Base-by-base conservation (phyloP, 176 grass and related monocot species). In the Bonia amplexicaulis region DNA sequence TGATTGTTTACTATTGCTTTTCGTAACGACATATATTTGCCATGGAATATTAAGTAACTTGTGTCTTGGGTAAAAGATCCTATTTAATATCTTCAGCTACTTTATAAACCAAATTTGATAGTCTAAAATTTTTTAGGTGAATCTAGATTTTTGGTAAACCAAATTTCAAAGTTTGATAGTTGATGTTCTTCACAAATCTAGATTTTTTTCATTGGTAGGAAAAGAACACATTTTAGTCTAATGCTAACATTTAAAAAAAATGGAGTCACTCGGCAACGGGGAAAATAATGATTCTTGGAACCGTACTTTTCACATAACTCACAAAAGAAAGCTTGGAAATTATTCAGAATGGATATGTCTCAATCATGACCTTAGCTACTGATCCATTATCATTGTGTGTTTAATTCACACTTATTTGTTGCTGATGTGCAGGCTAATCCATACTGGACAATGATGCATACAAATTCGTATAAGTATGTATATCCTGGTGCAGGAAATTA, bases 391-490 rank as follows among this genome's bases (percentile, higher is more conserved):
- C 39, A 33, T 71, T 73, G 12, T 67, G 20, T 80, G 23, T 57
- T 64, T 60, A 72, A 37, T 64, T 79, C 51, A 71, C 13, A 53
- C 42, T 85, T 72, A 81, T 63, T 53, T 86, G 67, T 52, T 23
- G 25, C 53, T 80, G 69, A 69, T 20, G 26, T 70, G 79, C 89
- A 98, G 96, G 89, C 69, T 77, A 93, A 95, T 80, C 90, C 89
- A 22, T 98, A 98, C 87, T 98, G 96, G 96, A 68, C 96, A 86
- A 91, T 85, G 87, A 92, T 93, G 93, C 91, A 95, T 46, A 88
- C 93, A 87, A 95, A 91, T 80, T 88, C 90, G 76, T 98, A 98
- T 52, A 98, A 98, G 72, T 98, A 95, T 58, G 91, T 83, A 70
- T 92, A 92, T 85, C 87, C 93, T 90, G 89, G 83, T 31, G 49